Evolutionary conservation across 768 basidiomycete genomes (phyloP).

Genomic region (Gloeopeniophorella convolvens): DNA sequence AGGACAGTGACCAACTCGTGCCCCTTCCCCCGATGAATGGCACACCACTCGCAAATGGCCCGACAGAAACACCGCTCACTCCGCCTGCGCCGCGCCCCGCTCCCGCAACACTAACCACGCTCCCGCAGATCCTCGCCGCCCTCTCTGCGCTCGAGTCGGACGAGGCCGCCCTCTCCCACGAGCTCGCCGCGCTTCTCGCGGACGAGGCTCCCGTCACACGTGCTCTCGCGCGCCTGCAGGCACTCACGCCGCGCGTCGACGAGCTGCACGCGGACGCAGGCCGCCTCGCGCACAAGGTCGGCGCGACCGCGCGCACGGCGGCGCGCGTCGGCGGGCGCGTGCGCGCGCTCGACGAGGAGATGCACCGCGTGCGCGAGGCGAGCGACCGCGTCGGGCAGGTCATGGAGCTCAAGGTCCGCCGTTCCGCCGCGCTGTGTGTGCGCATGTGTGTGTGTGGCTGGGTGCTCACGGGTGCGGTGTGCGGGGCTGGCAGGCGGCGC

Average conservation of each 20-base stretch:
- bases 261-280: conserved; percentile 52
- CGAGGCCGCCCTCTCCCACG: conserved; percentile 69
- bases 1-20: too few relatives aligned
- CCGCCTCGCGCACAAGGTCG: conserved; percentile 51
- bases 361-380: conserved; percentile 82
- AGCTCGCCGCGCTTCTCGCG: conserved; percentile 64
- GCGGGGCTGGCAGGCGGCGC: too few relatives aligned
- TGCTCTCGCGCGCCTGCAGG: conserved; percentile 56
- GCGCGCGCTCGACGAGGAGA: conserved; percentile 84
- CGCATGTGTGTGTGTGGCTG: conserved; percentile 29
- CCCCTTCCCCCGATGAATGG: conserved; percentile 16
- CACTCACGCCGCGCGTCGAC: conserved; percentile 57
- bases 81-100: conserved; percentile 15
- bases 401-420: conserved; percentile 84
- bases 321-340: conserved; percentile 92
- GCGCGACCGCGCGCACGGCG: conserved; percentile 69
- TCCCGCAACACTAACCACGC: conserved; percentile 41
- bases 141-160: conserved; percentile 70
- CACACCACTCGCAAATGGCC: too few relatives aligned
- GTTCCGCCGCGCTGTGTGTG: neutral
- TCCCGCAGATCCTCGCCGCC: conserved; percentile 67
- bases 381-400: conserved; percentile 90
- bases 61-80: conserved; percentile 3
- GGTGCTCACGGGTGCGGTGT: too few relatives aligned
- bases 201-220: conserved; percentile 56